Evolutionary conservation across 805 yeast genomes (phyloP).

Genomic region (Ogataea minuta): DNA sequence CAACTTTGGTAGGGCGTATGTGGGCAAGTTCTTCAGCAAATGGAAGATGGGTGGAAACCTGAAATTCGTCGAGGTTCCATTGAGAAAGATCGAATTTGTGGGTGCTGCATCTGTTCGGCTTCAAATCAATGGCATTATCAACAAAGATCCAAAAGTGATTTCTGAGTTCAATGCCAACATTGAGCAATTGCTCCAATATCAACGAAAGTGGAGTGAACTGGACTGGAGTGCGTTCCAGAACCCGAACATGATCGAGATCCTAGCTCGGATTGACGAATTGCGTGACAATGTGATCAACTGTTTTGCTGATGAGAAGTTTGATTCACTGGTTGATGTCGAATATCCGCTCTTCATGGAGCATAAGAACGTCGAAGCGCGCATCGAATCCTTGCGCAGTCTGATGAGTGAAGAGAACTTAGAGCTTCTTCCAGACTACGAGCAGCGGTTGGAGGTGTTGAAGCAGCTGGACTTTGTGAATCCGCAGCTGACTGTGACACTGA

Average conservation of each 20-base stretch:
- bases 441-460: slow-evolving; percentile 73
- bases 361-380: slow-evolving; percentile 45
- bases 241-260: slow-evolving; percentile 36
- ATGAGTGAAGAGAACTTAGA: slow-evolving; percentile 88
- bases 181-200: slow-evolving; percentile 35
- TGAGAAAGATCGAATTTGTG: slow-evolving; percentile 43
- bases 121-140: slow-evolving; percentile 35
- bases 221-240: slow-evolving; percentile 38
- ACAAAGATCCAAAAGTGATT: slow-evolving; percentile 37
- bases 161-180: slow-evolving; percentile 38
- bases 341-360: slow-evolving; percentile 41
- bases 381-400: slow-evolving; percentile 54
- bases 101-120: slow-evolving; percentile 38
- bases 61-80: slow-evolving; percentile 39
- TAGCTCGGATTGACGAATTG: slow-evolving; percentile 38
- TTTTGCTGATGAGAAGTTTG: slow-evolving; percentile 28
- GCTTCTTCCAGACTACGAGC: slow-evolving; percentile 89
- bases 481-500: slow-evolving; percentile 67
- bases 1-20: slow-evolving; percentile 30
- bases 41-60: slow-evolving; percentile 26
- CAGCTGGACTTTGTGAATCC: slow-evolving; percentile 81
- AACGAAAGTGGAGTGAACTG: slow-evolving; percentile 43
- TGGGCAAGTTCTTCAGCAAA: slow-evolving; percentile 35
- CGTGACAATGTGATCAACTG: slow-evolving; percentile 21
- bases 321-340: slow-evolving; percentile 14